Conservation (phyloP, 805 yeast species). For the Ogataea siamensis region DNA sequence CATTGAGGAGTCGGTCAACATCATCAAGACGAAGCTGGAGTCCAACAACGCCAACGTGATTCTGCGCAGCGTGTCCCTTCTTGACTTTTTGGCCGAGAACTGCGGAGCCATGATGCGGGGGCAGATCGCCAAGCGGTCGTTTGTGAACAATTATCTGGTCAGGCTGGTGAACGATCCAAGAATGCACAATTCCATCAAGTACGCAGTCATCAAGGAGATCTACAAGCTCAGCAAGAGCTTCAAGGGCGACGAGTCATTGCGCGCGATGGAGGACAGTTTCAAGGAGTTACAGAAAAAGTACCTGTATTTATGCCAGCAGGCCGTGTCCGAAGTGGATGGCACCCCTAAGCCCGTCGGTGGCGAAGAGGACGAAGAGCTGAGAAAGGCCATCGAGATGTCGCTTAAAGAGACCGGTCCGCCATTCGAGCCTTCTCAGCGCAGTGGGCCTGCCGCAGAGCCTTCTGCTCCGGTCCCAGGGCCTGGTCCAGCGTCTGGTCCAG, state of each 20-base stretch:
- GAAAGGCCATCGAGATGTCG: constrained; percentile 72
- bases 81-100: constrained; percentile 68
- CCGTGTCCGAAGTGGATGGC: constrained; percentile 30
- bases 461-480: not conserved
- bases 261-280: constrained; percentile 63
- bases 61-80: constrained; percentile 52
- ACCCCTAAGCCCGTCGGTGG: constrained; percentile 6
- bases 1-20: constrained; percentile 43
- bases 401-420: constrained; percentile 52
- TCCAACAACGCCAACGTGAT: constrained; percentile 64
- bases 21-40: constrained; percentile 47
- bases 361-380: constrained; percentile 76
- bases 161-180: constrained; percentile 50
- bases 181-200: constrained; percentile 67
- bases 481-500: not conserved
- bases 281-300: constrained; percentile 43
- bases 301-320: constrained; percentile 37
- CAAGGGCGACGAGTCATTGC: constrained; percentile 70
- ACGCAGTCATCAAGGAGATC: constrained; percentile 62
- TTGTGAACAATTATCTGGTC: constrained; percentile 44
- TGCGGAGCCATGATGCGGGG: constrained; percentile 70
- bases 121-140: constrained; percentile 56
- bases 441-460: no score
- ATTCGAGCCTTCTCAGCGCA: constrained; percentile 12
- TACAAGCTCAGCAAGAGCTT: constrained; percentile 65